Conservation (phyloP, 2,329 filamentous ascomycete species). For the Talaromyces albobiverticillius region DNA sequence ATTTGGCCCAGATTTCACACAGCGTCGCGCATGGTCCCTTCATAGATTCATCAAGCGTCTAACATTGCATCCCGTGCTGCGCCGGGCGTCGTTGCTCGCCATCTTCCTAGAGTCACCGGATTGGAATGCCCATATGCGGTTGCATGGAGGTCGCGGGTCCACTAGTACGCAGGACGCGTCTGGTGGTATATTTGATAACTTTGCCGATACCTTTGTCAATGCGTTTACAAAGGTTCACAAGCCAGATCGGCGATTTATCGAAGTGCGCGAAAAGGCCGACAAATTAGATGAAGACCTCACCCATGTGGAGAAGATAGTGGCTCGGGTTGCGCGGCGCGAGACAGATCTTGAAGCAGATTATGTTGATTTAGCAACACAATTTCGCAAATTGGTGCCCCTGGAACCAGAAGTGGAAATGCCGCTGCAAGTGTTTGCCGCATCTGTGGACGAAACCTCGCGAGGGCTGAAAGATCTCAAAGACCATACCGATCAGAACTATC, state of each 20-base stretch:
- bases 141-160: slow-evolving; percentile 65
- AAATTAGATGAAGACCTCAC: slow-evolving; percentile 91
- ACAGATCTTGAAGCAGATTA: slow-evolving; percentile 85
- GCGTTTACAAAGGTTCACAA: slow-evolving; percentile 96
- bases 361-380: slow-evolving; percentile 85
- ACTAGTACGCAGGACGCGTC: slow-evolving; percentile 40
- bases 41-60: slow-evolving; percentile 86
- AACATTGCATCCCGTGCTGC: slow-evolving; percentile 82
- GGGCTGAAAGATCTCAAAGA: slow-evolving; percentile 81
- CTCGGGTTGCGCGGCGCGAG: slow-evolving; percentile 82
- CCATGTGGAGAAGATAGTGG: slow-evolving; percentile 94
- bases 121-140: slow-evolving; percentile 95
- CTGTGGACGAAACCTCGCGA: slow-evolving; percentile 76
- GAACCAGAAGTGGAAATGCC: slow-evolving; percentile 82
- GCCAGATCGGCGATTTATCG: slow-evolving; percentile 88
- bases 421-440: slow-evolving; percentile 80
- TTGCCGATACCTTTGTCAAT: slow-evolving; percentile 95
- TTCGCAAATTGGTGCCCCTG: slow-evolving; percentile 85
- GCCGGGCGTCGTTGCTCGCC: slow-evolving; percentile 76
- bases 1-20: slow-evolving; percentile 89
- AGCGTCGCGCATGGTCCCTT: slow-evolving; percentile 81
- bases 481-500: slow-evolving; percentile 91
- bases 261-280: slow-evolving; percentile 86
- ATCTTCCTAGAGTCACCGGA: slow-evolving; percentile 89
- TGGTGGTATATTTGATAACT: slow-evolving; percentile 80